These are phyloP conservation scores for Zymoseptoria passerinii DNA, from an alignment of 2,329 filamentous ascomycete species.

Conservation along the genomic window DNA sequence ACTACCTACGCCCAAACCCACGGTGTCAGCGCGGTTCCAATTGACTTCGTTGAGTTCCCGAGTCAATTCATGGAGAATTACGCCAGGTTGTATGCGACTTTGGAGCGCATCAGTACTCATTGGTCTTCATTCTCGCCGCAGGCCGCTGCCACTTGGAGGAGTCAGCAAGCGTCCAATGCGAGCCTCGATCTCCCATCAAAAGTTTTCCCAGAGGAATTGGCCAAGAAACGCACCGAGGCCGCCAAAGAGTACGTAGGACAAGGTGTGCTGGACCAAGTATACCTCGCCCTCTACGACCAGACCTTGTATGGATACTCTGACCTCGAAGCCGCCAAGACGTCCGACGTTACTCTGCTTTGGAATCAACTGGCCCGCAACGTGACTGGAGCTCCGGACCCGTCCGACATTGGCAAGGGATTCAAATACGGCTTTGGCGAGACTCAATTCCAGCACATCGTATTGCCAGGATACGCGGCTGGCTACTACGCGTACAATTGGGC, in stretches of 20 bases:
- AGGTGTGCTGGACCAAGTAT: neutral
- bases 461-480: neutral
- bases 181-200: neutral
- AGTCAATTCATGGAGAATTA: neutral
- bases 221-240: neutral
- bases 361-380: neutral
- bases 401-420: neutral
- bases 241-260: neutral
- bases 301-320: neutral
- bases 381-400: neutral
- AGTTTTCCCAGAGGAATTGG: neutral
- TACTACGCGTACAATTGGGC: neutral
- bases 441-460: neutral
- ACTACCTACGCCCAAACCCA: neutral
- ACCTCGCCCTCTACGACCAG: neutral
- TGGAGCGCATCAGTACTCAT: slow-evolving; percentile 6
- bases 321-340: neutral
- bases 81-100: neutral
- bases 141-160: slow-evolving; percentile 2
- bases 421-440: neutral
- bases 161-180: neutral
- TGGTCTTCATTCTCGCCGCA: slow-evolving; percentile 3
- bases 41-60: slow-evolving; percentile 4
- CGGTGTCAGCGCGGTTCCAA: neutral
- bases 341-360: neutral